These are phyloP conservation scores for Lipomyces kockii DNA, from an alignment of 805 yeast genomes.

Conservation along the genomic window DNA sequence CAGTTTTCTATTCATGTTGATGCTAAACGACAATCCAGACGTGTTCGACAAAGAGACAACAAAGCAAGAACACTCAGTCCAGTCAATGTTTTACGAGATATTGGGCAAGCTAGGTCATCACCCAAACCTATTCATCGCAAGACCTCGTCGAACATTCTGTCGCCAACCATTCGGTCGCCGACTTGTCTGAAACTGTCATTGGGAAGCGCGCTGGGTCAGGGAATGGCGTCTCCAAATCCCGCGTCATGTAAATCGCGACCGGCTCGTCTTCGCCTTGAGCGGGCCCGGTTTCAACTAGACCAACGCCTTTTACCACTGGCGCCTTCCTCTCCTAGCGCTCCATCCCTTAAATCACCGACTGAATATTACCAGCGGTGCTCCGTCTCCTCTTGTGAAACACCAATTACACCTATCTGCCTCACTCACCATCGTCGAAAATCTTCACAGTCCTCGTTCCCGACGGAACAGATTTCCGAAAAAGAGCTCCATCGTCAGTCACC, in stretches of 20 bases:
- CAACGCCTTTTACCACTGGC: conserved; percentile 17
- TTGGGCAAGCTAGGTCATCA: conserved; percentile 21
- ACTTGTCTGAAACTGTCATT: conserved; percentile 26
- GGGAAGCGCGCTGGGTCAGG: conserved; percentile 18
- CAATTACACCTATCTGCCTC: neutral
- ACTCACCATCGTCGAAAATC: neutral
- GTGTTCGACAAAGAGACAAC: neutral
- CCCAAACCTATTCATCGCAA: conserved; percentile 1
- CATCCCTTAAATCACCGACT: conserved; percentile 1
- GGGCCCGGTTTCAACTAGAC: conserved; percentile 11
- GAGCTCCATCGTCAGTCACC: neutral
- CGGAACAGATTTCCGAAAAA: neutral
- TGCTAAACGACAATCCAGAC: neutral
- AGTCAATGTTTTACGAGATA: conserved; percentile 16
- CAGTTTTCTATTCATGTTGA: conserved; percentile 19
- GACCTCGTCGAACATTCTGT: neutral
- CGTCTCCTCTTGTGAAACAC: neutral
- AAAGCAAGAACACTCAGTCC: conserved; percentile 11
- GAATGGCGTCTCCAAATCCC: neutral
- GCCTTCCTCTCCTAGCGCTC: conserved; percentile 6
- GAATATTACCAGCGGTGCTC: neutral
- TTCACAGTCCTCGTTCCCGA: neutral
- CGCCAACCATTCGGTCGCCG: conserved; percentile 19
- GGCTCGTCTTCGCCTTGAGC: conserved; percentile 8
- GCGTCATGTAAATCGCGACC: neutral